phyloP scores from a whole-genome alignment of 1,139 yeast species.

The Arxiozyma heterogenica region DNA sequence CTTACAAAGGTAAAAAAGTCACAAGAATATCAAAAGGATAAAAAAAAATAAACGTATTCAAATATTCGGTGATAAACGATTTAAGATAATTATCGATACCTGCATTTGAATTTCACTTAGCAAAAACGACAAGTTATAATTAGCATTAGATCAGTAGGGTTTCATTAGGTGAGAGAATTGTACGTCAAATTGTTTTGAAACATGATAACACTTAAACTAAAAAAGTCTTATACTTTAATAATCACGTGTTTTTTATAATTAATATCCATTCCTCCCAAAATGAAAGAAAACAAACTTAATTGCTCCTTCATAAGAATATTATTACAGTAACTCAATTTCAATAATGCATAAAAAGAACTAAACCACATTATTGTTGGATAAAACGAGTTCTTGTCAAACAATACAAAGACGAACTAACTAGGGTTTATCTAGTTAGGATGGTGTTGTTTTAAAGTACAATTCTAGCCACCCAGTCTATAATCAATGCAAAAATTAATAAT shows the following conservation, averaged over 20 bases:
- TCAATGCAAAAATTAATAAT: background rate
- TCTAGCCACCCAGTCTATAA: constrained; percentile 1
- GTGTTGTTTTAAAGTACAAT: background rate
- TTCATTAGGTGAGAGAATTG: constrained; percentile 3
- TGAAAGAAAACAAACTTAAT: constrained; percentile 18
- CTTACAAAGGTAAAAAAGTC: background rate
- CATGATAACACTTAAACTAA: background rate
- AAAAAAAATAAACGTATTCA: background rate
- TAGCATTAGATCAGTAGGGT: background rate
- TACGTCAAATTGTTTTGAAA: background rate
- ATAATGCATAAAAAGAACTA: constrained; percentile 2
- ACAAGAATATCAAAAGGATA: background rate
- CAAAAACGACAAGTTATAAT: background rate
- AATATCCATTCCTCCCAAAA: constrained; percentile 5
- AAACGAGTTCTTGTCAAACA: background rate
- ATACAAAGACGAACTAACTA: too few relatives aligned
- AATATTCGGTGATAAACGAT: background rate
- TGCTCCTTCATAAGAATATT: constrained; percentile 11
- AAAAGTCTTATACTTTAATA: background rate
- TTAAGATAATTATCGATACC: background rate
- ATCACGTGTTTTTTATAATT: background rate
- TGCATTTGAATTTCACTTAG: background rate
- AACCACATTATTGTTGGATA: background rate
- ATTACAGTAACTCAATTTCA: background rate
- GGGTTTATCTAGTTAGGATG: background rate